Evolutionary conservation across 1,139 yeast species (phyloP).

Genomic region (Geotrichum siamense): DNA sequence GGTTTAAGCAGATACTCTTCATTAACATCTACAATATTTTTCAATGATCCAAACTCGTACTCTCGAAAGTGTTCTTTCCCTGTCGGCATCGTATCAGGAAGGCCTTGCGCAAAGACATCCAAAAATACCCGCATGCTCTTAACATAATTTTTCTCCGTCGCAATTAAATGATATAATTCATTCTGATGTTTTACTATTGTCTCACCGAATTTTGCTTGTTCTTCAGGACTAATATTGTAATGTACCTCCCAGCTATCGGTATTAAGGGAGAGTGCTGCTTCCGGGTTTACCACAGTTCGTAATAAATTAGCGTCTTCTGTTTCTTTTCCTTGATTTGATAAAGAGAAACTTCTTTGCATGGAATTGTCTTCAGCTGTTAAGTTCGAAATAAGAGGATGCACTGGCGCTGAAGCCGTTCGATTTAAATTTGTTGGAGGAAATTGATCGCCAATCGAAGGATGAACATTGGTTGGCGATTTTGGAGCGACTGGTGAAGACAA

Average conservation of each 20-base stretch:
- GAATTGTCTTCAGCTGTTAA: not conserved
- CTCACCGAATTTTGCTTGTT: slow-evolving; percentile 3
- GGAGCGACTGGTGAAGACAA: not conserved
- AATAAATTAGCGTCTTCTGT: not conserved
- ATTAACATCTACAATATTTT: slow-evolving; percentile 8
- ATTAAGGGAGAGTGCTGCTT: slow-evolving; percentile 1
- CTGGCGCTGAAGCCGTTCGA: slow-evolving; percentile 1
- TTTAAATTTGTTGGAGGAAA: not conserved
- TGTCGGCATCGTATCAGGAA: slow-evolving; percentile 4
- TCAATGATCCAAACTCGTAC: slow-evolving; percentile 13
- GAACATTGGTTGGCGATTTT: not conserved
- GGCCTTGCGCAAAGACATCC: slow-evolving; percentile 12
- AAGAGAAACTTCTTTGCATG: slow-evolving; percentile 5
- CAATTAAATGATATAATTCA: slow-evolving; percentile 15
- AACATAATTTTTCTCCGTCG: slow-evolving; percentile 15
- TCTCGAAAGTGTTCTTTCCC: slow-evolving; percentile 10
- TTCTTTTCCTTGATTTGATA: not conserved
- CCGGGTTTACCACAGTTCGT: not conserved
- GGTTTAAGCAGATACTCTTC: slow-evolving; percentile 15
- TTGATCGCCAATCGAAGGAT: not conserved
- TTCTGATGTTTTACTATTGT: slow-evolving; percentile 12
- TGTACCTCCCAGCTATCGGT: slow-evolving; percentile 14
- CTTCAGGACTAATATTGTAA: slow-evolving; percentile 10
- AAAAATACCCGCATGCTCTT: slow-evolving; percentile 10
- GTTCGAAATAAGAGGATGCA: not conserved